Percentiles rank a stretch among this genome's conserved stretches.
These are phyloP conservation scores for Thermothelomyces thermophilus DNA, from an alignment of 2,329 filamentous ascomycete genomes.

Conservation along the genomic window DNA sequence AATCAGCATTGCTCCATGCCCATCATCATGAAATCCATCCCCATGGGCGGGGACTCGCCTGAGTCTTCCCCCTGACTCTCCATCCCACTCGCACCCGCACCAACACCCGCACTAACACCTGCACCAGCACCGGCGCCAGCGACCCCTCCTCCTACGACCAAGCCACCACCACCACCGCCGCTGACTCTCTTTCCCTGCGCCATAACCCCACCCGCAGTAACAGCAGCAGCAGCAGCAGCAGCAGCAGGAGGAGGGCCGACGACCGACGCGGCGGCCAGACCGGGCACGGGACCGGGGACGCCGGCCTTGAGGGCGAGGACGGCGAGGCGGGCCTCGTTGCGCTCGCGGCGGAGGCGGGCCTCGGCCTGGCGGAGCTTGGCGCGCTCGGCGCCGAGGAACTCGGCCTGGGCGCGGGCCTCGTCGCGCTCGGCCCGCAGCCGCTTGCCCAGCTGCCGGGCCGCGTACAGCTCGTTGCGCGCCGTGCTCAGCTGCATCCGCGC, in stretches of 20 bases:
- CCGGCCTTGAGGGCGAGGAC: not conserved
- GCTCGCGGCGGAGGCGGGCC: slow-evolving; percentile 17
- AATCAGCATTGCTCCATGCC: not conserved
- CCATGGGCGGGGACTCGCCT: slow-evolving; percentile 5
- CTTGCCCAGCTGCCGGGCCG: slow-evolving; percentile 20
- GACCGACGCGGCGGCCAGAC: no score
- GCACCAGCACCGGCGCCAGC: not conserved
- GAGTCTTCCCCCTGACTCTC: slow-evolving; percentile 13
- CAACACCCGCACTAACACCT: not conserved
- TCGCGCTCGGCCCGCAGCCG: slow-evolving; percentile 21
- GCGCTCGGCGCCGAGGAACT: slow-evolving; percentile 14
- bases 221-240: not conserved
- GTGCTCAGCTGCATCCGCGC: slow-evolving; percentile 18
- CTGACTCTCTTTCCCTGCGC: no score
- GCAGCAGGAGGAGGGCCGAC: no score
- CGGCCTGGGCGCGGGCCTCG: slow-evolving; percentile 18
- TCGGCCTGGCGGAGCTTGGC: slow-evolving; percentile 11
- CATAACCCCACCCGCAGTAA: not conserved
- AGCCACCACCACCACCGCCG: no score
- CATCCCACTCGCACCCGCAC: not conserved
- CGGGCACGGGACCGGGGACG: no score
- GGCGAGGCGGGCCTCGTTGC: slow-evolving; percentile 19
- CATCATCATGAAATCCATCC: slow-evolving; percentile 5
- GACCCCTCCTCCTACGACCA: not conserved
- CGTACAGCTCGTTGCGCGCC: slow-evolving; percentile 23